Base-by-base conservation (phyloP, 805 yeast species). In the Sungouiozyma ichnusensis region DNA sequence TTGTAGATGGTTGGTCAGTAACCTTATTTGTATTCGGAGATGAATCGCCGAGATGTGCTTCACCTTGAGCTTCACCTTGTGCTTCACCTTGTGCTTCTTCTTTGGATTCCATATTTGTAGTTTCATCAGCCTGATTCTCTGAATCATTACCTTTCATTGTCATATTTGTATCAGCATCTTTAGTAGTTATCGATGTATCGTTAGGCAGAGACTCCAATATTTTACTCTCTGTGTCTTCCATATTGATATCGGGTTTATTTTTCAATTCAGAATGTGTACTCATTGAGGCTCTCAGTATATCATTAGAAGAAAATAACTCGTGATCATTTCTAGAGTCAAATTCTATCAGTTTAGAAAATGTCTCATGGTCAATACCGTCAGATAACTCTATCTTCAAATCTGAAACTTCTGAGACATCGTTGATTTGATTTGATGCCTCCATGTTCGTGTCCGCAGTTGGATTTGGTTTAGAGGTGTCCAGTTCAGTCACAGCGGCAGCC, bases 321-420 rank as follows among this genome's bases (percentile, higher is more conserved):
- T 49, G 39, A 31, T 60, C 64, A 41, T 55, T 48, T 44, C 58
- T 58, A 13, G 58, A 49, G 41, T 61, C 61, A 37, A 62, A 51
- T 33, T 55, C 64, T 20, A 59, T 42, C 14, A 62, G 43, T 41
- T 56, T 60, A 14, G 62, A 55, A 40, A 60, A 54, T 35, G 55
- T 58, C 37, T 55, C 60, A 36, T 52, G 48, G 20, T 55, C 60
- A 9, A 58, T 40, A 17, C 50, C 45, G 18, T 49, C 58, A 7
- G 55, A 52, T 17, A 56, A 40, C 20, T 56, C 60, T 34, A 55
- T 32, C 16, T 52, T 51, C 41, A 53, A 24, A 2, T 47, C 52
- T 7, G 29, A 24, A 11, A 11, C 11, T 24, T 24, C 29, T 7
- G 29, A 24, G 11, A 24, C 29, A 24, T 24, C 11, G 11, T 24